A percentile compares a stretch with the other conserved stretches of the same genome.
Evolutionary conservation across 192 early-diverging fungal species (phyloP).

Genomic region (Cladochytrium replicatum): DNA sequence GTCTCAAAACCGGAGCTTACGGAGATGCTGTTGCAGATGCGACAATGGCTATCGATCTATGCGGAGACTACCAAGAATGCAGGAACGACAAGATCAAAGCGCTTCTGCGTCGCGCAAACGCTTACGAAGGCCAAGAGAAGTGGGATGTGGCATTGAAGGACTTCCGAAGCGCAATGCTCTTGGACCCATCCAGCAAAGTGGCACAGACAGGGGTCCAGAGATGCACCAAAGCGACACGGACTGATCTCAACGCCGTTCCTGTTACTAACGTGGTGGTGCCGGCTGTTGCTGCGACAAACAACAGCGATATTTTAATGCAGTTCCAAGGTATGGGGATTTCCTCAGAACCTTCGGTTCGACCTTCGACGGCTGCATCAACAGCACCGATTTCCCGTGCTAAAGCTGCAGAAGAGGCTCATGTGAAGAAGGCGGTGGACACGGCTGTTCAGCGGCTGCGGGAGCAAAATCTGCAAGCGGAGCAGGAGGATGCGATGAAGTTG

Average conservation of each 20-base stretch:
- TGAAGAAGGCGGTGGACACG: slow-evolving; percentile 28
- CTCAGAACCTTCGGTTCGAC: slow-evolving; percentile 8
- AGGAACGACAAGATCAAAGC: slow-evolving; percentile 63
- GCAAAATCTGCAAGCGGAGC: slow-evolving; percentile 54
- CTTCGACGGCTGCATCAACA: no score
- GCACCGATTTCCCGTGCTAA: no score
- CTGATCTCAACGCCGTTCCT: no score
- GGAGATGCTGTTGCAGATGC: slow-evolving; percentile 62
- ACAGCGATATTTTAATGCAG: not conserved
- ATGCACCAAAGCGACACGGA: slow-evolving; percentile 41
- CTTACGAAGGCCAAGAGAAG: slow-evolving; percentile 74
- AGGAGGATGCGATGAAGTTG: slow-evolving; percentile 69
- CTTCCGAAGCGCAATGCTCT: slow-evolving; percentile 24
- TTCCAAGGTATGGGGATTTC: slow-evolving; percentile 5
- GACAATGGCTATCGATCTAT: slow-evolving; percentile 29
- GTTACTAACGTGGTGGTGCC: no score
- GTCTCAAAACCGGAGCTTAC: slow-evolving; percentile 78
- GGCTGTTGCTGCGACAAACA: slow-evolving; percentile 11
- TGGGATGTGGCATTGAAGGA: slow-evolving; percentile 55
- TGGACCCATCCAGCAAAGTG: slow-evolving; percentile 22
- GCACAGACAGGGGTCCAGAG: slow-evolving; percentile 44
- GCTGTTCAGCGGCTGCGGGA: slow-evolving; percentile 67
- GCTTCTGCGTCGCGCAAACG: slow-evolving; percentile 64
- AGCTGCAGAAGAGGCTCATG: no score
- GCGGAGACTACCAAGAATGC: slow-evolving; percentile 19